Evolutionary conservation across 1,284 basidiomycete genomes (phyloP).

Genomic region (Ceratobasidium sp.): DNA sequence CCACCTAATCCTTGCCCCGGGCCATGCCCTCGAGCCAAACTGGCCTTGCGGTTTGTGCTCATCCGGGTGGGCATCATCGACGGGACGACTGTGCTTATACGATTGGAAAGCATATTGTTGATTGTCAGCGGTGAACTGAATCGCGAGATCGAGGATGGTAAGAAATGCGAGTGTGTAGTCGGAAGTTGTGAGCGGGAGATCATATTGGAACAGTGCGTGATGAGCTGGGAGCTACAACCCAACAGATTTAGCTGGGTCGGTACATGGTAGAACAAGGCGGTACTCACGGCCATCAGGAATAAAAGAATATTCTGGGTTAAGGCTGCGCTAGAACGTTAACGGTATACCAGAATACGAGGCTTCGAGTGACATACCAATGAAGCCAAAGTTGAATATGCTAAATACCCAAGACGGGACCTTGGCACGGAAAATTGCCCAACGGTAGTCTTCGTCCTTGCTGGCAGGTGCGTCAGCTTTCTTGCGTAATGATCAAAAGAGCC

Average conservation of each 20-base stretch:
- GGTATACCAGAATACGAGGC: constrained; percentile 41
- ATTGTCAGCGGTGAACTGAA: constrained; percentile 87
- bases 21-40: constrained; percentile 61
- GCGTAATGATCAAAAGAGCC: not conserved
- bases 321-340: constrained; percentile 51
- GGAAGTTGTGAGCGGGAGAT: constrained; percentile 57
- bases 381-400: constrained; percentile 80
- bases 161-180: constrained; percentile 72
- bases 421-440: constrained; percentile 80
- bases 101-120: constrained; percentile 75
- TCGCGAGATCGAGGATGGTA: constrained; percentile 63
- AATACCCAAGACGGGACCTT: constrained; percentile 74
- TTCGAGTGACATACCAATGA: constrained; percentile 63
- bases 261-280: constrained; percentile 43
- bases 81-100: constrained; percentile 66
- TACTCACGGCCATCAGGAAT: constrained; percentile 65
- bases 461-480: not conserved
- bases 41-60: not conserved
- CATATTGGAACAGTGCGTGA: constrained; percentile 49
- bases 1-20: constrained; percentile 66
- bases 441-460: constrained; percentile 85
- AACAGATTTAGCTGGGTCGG: constrained; percentile 15
- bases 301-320: constrained; percentile 82
- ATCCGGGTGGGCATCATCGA: constrained; percentile 20
- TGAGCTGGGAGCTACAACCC: constrained; percentile 56